These are phyloP conservation scores for Phialophora expanda DNA, from an alignment of 2,329 filamentous ascomycete species.

Conservation along the genomic window DNA sequence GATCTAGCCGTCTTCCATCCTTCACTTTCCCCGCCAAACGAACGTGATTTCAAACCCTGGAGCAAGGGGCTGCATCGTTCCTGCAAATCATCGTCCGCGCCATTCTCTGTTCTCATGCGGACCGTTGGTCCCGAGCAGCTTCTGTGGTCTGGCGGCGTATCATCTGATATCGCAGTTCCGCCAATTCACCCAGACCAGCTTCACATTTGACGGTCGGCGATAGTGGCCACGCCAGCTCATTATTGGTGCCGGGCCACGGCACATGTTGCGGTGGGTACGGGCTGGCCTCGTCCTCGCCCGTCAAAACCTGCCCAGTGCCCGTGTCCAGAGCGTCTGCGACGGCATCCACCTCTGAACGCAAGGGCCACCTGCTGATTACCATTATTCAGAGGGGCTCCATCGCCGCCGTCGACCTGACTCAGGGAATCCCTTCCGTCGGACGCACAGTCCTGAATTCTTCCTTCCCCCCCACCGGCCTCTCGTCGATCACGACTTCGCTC, in stretches of 20 bases:
- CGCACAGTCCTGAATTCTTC: constrained; percentile 1
- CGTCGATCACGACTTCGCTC: neutral
- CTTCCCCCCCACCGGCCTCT: neutral
- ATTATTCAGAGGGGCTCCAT: neutral
- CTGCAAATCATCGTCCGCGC: neutral
- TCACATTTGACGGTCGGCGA: neutral
- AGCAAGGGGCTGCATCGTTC: neutral
- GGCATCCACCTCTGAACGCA: neutral
- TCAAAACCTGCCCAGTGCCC: neutral
- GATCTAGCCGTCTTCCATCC: constrained; percentile 7
- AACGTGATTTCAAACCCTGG: neutral
- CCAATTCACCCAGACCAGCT: neutral
- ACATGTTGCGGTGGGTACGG: neutral
- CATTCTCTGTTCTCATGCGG: neutral
- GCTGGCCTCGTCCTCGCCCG: neutral
- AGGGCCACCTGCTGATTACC: neutral
- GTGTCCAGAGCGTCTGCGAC: neutral
- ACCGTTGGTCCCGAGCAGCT: neutral
- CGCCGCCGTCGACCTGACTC: neutral
- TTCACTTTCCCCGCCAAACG: constrained; percentile 4
- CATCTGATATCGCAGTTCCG: neutral
- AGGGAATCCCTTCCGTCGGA: neutral
- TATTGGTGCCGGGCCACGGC: neutral
- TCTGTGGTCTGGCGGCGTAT: neutral
- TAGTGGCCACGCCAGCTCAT: neutral